Evolutionary conservation across 169 alveolate species (phyloP).

Genomic region (Babesia sp.): DNA sequence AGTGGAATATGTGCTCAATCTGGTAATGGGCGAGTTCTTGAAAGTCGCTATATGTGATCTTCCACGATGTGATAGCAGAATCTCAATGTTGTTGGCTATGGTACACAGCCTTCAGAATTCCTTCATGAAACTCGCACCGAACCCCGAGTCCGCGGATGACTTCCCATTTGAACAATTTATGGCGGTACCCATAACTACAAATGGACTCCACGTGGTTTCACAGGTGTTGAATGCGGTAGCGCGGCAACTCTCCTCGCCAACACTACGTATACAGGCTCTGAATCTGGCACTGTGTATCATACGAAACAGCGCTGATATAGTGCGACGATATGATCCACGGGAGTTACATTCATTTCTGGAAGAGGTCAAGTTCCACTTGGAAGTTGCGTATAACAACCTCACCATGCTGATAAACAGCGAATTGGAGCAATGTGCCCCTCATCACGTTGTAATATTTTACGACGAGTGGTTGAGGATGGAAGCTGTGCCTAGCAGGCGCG

Average conservation of each 20-base stretch:
- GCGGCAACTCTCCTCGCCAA: conserved; percentile 1
- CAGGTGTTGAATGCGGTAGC: conserved; percentile 24
- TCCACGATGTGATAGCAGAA: conserved; percentile 20
- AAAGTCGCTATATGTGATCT: conserved; percentile 21
- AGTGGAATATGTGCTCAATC: conserved; percentile 37
- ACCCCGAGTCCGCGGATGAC: conserved; percentile 12
- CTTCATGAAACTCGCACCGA: conserved; percentile 13
- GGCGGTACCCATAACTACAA: conserved; percentile 16
- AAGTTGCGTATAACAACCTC: conserved; percentile 20
- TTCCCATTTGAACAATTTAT: conserved; percentile 22
- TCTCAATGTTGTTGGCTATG: conserved; percentile 42
- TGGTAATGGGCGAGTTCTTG: conserved; percentile 56
- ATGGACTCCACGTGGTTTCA: conserved; percentile 18
- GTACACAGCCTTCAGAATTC: conserved; percentile 14
- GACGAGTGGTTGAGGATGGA: conserved; percentile 58
- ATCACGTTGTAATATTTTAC: conserved; percentile 29
- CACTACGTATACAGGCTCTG: conserved; percentile 10
- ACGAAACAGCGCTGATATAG: conserved; percentile 4
- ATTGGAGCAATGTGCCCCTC: conserved; percentile 30
- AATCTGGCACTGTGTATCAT: conserved; percentile 5
- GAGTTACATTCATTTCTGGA: conserved; percentile 25
- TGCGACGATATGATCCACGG: background rate
- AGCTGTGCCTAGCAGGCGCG: background rate
- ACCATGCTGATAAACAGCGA: conserved; percentile 17
- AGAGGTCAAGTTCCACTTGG: conserved; percentile 62